A percentile compares a stretch with the other conserved stretches of the same genome.
These are phyloP conservation scores for Talaromyces sp. DNA, from an alignment of 2,329 filamentous ascomycete species.

Conservation along the genomic window DNA sequence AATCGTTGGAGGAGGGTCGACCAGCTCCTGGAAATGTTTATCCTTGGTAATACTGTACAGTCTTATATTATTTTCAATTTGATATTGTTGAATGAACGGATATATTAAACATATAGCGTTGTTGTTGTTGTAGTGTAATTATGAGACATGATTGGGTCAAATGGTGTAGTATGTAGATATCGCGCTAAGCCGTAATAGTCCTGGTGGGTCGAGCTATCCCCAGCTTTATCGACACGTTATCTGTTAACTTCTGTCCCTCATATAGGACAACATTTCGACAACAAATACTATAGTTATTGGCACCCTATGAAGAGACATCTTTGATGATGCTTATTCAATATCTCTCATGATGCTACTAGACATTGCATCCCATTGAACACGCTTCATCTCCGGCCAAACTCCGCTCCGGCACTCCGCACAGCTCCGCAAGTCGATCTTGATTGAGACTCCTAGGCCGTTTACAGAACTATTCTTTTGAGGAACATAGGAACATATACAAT, in stretches of 20 bases:
- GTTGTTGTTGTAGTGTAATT: background rate
- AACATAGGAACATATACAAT: background rate
- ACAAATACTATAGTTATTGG: background rate
- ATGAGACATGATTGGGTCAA: background rate
- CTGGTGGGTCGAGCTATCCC: conserved; percentile 10
- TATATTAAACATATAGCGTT: background rate
- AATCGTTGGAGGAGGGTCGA: background rate
- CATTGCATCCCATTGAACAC: background rate
- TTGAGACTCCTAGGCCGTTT: background rate
- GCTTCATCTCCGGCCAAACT: background rate
- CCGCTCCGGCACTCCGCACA: background rate
- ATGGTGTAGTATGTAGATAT: background rate
- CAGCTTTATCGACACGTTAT: conserved; percentile 5
- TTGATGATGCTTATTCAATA: background rate
- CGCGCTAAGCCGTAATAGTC: background rate
- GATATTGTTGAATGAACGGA: background rate
- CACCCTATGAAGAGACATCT: background rate
- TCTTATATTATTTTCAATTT: too few relatives aligned
- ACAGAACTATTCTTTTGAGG: background rate
- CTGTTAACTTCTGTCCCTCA: background rate
- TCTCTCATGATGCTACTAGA: background rate
- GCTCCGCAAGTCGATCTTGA: background rate
- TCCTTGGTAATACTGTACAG: background rate
- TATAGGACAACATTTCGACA: background rate
- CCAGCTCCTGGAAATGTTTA: background rate